Evolutionary conservation across 2,329 filamentous ascomycete genomes (phyloP).

Genomic region (Diaporthe nobilis): DNA sequence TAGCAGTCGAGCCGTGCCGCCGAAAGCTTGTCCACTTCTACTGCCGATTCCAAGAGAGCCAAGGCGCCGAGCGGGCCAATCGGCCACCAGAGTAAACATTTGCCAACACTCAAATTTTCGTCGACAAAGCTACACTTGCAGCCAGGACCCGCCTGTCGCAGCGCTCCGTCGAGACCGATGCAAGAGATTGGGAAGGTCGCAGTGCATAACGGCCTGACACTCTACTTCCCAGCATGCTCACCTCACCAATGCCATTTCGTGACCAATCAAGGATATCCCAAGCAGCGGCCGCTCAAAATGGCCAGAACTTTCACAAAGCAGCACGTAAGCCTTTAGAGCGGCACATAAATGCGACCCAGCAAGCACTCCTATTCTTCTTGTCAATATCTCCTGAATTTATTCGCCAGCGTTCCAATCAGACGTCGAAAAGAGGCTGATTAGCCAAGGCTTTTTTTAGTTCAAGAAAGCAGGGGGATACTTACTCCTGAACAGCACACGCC

Average conservation of each 20-base stretch:
- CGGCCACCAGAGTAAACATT: neutral
- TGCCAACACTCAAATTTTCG: neutral
- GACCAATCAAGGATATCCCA: neutral
- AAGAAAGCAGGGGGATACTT: neutral
- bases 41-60: too few species aligned
- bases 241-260: neutral
- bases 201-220: constrained; percentile 13
- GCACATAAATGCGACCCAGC: neutral
- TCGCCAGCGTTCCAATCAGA: neutral
- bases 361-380: neutral
- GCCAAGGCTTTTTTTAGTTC: neutral
- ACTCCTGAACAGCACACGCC: neutral
- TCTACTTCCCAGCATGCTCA: neutral
- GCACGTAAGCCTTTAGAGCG: neutral
- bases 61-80: neutral
- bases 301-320: neutral
- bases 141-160: neutral
- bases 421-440: too few species aligned
- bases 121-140: neutral
- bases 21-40: neutral
- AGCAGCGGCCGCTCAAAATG: neutral
- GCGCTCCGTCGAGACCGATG: neutral
- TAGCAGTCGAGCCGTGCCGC: neutral
- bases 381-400: neutral
- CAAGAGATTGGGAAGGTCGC: neutral